Conservation (phyloP, 495 filamentous ascomycete species). For the Bryoglossum gracile region DNA sequence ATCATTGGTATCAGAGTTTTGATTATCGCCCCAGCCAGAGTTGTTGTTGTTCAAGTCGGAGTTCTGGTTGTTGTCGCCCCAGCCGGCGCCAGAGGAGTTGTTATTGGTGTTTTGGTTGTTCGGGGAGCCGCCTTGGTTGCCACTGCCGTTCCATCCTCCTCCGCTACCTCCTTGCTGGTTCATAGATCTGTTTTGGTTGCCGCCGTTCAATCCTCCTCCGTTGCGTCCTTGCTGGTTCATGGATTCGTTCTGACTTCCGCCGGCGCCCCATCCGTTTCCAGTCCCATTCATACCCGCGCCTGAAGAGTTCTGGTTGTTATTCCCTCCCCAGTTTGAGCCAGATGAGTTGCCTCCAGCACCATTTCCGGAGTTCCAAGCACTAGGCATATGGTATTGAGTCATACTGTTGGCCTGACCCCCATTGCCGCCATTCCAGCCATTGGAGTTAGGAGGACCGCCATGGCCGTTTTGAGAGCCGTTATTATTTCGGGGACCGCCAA, state of each 20-base stretch:
- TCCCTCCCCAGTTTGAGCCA: background rate
- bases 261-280: background rate
- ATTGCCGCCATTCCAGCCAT: too few species aligned
- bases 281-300: background rate
- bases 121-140: too few species aligned
- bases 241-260: background rate
- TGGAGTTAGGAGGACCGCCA: too few species aligned
- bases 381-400: too few species aligned
- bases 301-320: background rate
- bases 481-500: too few species aligned
- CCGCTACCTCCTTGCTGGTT: background rate
- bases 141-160: background rate
- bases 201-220: background rate
- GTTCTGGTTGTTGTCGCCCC: constrained; percentile 9
- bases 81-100: background rate
- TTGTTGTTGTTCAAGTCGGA: constrained; percentile 1
- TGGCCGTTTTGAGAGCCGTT: too few species aligned
- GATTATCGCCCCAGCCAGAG: background rate
- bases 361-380: too few species aligned
- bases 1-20: background rate
- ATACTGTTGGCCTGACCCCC: too few species aligned
- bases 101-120: background rate
- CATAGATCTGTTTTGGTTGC: background rate
- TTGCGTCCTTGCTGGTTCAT: background rate
- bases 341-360: too few species aligned